These are phyloP conservation scores for Macrolepiota albuminosa DNA, from an alignment of 768 basidiomycete genomes.

Conservation along the genomic window DNA sequence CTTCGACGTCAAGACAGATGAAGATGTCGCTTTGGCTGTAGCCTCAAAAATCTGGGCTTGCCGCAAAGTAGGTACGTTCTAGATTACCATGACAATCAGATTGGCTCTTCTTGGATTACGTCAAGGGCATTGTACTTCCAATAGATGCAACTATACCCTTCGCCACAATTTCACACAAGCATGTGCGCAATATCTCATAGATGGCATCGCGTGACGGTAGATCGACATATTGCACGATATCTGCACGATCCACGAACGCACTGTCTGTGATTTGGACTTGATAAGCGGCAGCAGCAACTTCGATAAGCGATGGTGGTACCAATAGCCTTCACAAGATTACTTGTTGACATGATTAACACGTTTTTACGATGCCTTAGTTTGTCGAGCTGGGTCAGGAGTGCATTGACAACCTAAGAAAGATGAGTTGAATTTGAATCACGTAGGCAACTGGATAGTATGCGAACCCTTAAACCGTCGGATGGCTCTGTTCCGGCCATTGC, in stretches of 20 bases:
- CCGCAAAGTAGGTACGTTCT: constrained; percentile 61
- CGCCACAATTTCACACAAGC: constrained; percentile 72
- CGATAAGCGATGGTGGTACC: constrained; percentile 41
- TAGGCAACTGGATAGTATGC: background rate
- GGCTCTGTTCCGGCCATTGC: constrained; percentile 96
- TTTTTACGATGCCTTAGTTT: constrained; percentile 92
- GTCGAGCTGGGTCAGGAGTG: constrained; percentile 93
- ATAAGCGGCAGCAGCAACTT: background rate
- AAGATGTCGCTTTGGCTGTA: constrained; percentile 25
- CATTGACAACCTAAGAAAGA: constrained; percentile 82
- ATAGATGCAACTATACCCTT: constrained; percentile 63
- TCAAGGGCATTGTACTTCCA: constrained; percentile 36
- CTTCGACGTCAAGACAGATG: constrained; percentile 1
- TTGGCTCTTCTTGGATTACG: background rate
- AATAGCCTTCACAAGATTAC: constrained; percentile 92
- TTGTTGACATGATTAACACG: constrained; percentile 93
- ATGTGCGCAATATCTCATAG: constrained; percentile 86
- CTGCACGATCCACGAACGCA: constrained; percentile 95
- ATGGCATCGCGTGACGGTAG: constrained; percentile 88
- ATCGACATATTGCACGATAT: constrained; percentile 93
- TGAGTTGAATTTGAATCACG: background rate
- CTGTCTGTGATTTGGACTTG: constrained; percentile 49
- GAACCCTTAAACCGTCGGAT: constrained; percentile 84
- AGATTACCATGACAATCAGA: constrained; percentile 3
- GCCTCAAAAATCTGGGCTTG: constrained; percentile 57